Base-by-base conservation (phyloP, 2,329 filamentous ascomycete species). In the Atkinsonella hypoxylon region DNA sequence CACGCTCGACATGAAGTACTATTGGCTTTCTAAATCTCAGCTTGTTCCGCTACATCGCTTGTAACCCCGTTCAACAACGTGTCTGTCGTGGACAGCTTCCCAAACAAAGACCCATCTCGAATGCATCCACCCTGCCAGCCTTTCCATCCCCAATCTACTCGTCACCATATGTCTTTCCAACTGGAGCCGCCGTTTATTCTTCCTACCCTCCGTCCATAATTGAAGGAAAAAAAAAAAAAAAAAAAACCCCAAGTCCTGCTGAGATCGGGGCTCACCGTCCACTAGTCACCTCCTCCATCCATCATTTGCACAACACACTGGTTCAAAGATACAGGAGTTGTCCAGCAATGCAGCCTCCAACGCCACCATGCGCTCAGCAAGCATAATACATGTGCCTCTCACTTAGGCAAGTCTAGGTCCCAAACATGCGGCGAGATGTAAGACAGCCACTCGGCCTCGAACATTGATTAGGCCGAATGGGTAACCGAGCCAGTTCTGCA, bases 271-370 rank as follows among this genome's bases (percentile, higher is more conserved):
- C 36, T 40, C 46, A 13, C 39, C 7, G 13, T 8, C 26, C 26
- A 26, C 26, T 26, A 20, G 17, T n/a, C n/a, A n/a, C 13, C n/a
- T 11, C 11, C 20, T 22, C 8, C 40, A 38, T 30, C 30, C 26
- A 10, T 20, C 30, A 18, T 15, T n/a, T 2, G n/a, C 18, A 49
- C 22, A 13, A 38, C 18, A 15, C 1, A 36, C 6, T 49, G 18
- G 18, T n/a, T 30, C 40, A 18, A 10, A 49, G 41, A 30, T 13
- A 17, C 30, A 20, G 47, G 13, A 6, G n/a, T 45, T 45, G 30
- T 41, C 22, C 50, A 51, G 46, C 22, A 45, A 45, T 47, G 45
- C 45, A 51, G 41, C 41, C 50, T 43, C 34, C 11, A 36, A 45
- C 50, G 41, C 50, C 50, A 36, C 41, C 10, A 34, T 48, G 32